Base-by-base conservation (phyloP, 2,329 filamentous ascomycete genomes). In the Pleomassaria siparia region DNA sequence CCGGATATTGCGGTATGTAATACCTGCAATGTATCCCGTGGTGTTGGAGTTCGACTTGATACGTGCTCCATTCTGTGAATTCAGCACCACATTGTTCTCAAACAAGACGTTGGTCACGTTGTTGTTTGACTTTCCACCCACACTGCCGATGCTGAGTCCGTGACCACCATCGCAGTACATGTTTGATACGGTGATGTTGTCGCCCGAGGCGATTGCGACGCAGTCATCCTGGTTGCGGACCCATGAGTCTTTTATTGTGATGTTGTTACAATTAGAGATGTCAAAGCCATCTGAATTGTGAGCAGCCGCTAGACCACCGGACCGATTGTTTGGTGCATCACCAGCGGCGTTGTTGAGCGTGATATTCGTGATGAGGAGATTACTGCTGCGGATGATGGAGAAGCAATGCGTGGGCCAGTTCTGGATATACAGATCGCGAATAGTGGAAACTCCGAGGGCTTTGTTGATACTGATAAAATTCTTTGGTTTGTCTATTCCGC, bases 281-380 rank as follows among this genome's bases (percentile, higher is more conserved):
- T 82, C 79, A 50, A 83, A 84, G 0, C 67, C 76, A 54, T 82
- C 80, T 1, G 78, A 81, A 66, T 82, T 83, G 41, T 69, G 65
- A 8, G 60, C 54, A 2, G 50, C 52, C 9, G 52, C 37, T 1
- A 63, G 60, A 12, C 63, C 59, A 7, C 58, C 53, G 1, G 55
- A 59, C 2, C 58, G 57, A 28, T 49, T 61, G 41, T 63, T 60
- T 13, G 56, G 51, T 11, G 62, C 52, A 50, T 79, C 74, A 21
- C 81, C 81, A n/a, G 70, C 80, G 10, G 74, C 74, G 67, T 83
- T 80, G 61, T 84, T 76, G 48, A 84, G 75, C 9, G 72, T 77
- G 48, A 84, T 72, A 33, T 72, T 62, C 8, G 69, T 68, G 18
- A 85, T 49, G 3, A 68, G 69, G 2, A 81, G 64, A 24, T 69